A percentile compares a stretch with the other conserved stretches of the same genome.
phyloP scores from a whole-genome alignment of 208 protist species.

The Trypanosoma conorhini region DNA sequence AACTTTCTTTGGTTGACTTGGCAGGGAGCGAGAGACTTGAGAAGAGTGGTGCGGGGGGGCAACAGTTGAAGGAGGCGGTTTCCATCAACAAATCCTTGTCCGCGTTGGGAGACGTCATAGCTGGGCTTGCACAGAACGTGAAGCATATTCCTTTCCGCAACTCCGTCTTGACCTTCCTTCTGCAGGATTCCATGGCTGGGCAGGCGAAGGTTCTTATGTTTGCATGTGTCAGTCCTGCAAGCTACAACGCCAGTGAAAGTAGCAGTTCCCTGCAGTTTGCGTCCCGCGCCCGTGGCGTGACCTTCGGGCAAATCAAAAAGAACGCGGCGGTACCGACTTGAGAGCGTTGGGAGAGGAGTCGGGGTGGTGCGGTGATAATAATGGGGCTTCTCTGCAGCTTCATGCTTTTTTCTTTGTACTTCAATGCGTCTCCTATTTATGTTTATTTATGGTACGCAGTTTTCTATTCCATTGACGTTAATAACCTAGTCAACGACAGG shows the following conservation, averaged over 20 bases:
- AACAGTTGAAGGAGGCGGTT: constrained; percentile 89
- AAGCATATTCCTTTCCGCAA: constrained; percentile 95
- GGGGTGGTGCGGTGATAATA: background rate
- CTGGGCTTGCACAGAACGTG: constrained; percentile 71
- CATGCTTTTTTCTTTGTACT: background rate
- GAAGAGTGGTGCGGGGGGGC: constrained; percentile 86
- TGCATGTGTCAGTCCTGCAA: constrained; percentile 92
- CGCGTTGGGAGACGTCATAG: constrained; percentile 89
- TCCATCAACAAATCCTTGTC: constrained; percentile 94
- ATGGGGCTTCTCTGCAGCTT: background rate
- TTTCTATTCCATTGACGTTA: background rate
- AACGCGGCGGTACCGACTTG: constrained; percentile 40
- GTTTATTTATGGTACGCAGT: background rate
- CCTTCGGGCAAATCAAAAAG: constrained; percentile 91
- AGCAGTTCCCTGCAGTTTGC: constrained; percentile 90
- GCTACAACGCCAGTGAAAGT: constrained; percentile 92
- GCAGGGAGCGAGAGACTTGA: constrained; percentile 92
- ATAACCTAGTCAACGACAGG: background rate
- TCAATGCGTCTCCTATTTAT: background rate
- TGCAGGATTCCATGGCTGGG: constrained; percentile 93
- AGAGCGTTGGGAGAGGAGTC: background rate
- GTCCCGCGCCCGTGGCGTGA: constrained; percentile 83
- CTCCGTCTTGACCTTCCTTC: constrained; percentile 89
- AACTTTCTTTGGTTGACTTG: constrained; percentile 93
- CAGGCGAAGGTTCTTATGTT: constrained; percentile 97